Evolutionary conservation across 2,329 filamentous ascomycete genomes (phyloP), one percentile per base, ranked within the genome.

Genomic region (Aotearoamyces nothofagi): DNA sequence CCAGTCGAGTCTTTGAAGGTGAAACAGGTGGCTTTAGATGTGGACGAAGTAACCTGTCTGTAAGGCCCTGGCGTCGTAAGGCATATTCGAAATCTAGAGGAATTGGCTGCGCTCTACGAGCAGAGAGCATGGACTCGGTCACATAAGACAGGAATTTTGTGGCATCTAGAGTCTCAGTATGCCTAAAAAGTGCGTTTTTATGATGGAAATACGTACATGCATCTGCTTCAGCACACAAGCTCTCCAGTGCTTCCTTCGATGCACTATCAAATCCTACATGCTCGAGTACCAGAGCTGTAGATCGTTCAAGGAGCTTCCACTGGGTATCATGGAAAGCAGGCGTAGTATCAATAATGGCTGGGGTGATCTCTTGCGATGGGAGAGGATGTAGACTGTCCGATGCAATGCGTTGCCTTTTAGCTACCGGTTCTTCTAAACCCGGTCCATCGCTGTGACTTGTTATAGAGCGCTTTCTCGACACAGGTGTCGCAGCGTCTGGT

Each of bases 211-310:
- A 46, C 67, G 35, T 46, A 75, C 71, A 77, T 4, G 58, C 57
- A 41, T 76, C 70, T 2, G 65, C 61, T 39, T 63, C 54, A 12
- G 53, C 48, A 4, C 66, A 60, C 24, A 76, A 66, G 38, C 63
- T 63, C 45, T 75, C 69, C 39, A 77, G 47, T 2, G 70, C 69
- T 30, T 70, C 63, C 5, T 58, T 56, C 1, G 55, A 61, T 9
- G 69, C 61, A 15, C 56, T 53, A 16, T 62, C 55, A 39, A 75
- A 77, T 15, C 71, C 71, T 20, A 73, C 62, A 35, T 72, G 62
- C 23, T 63, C 51, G 15, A 76, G 47, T 3, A 60, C 60, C 32
- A 74, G 45, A 0, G 60, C 62, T 32, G 76, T 64, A 8, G 67
- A 63, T 28, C 69, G 61, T 25, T 61, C 58, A 15, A 77, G 51